These are phyloP conservation scores for Coelastrella sp. DNA, from an alignment of 139 green algal genomes.

Conservation along the genomic window DNA sequence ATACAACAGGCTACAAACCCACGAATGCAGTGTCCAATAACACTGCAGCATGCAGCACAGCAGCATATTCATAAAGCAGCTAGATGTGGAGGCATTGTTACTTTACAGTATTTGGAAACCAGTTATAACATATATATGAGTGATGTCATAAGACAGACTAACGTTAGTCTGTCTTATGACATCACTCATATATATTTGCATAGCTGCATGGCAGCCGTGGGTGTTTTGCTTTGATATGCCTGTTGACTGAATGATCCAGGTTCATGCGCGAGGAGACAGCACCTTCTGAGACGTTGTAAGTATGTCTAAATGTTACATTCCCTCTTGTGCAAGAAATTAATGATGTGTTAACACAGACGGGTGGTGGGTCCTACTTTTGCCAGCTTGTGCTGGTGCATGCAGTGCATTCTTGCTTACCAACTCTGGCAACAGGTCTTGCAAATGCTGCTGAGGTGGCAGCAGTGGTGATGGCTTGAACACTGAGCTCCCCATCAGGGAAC, in stretches of 20 bases:
- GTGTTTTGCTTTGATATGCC: too few species aligned
- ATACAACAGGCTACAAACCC: too few species aligned
- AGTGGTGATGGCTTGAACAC: slow-evolving; percentile 73
- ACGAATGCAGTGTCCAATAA: too few species aligned
- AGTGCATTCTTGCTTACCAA: background rate
- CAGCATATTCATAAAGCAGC: too few species aligned
- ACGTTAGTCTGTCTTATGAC: background rate
- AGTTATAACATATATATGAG: background rate
- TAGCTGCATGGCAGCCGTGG: background rate
- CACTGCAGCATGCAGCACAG: too few species aligned
- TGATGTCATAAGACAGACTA: background rate
- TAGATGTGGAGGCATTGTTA: too few species aligned
- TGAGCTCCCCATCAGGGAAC: slow-evolving; percentile 89
- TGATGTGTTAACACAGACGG: background rate
- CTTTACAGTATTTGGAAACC: too few species aligned
- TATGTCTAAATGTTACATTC: background rate
- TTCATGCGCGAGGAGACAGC: background rate
- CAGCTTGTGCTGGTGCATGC: background rate
- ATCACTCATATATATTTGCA: background rate
- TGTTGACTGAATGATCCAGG: too few species aligned
- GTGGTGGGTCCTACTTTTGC: background rate
- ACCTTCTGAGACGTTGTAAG: background rate
- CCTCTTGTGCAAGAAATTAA: background rate
- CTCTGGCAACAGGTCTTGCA: slow-evolving; percentile 1
- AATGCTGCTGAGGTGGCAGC: slow-evolving; percentile 19